These are phyloP conservation scores for Platanthera guangdongensis DNA, from an alignment of 106 monocot genomes.

Conservation along the genomic window DNA sequence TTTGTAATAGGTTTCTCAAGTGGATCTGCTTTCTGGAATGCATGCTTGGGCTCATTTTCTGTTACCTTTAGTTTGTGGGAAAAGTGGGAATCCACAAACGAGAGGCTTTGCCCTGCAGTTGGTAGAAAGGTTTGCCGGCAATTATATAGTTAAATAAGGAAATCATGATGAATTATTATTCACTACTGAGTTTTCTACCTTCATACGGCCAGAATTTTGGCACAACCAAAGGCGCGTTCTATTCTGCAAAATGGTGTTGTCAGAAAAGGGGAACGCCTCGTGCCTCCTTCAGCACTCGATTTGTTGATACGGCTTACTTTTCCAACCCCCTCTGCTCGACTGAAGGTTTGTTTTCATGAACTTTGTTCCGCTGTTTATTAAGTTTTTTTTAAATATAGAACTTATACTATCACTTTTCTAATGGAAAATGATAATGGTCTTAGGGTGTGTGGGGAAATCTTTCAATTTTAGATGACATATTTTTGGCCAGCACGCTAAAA, in stretches of 20 bases:
- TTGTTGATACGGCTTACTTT: constrained; percentile 70
- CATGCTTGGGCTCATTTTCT: constrained; percentile 45
- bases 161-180: not conserved
- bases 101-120: constrained; percentile 49
- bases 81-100: constrained; percentile 40
- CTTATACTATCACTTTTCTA: no score
- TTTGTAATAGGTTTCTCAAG: constrained; percentile 60
- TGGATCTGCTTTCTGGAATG: constrained; percentile 41
- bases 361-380: not conserved
- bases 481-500: no score
- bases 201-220: constrained; percentile 39
- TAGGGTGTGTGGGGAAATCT: not conserved
- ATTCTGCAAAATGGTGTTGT: constrained; percentile 84
- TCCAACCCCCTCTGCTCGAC: constrained; percentile 46
- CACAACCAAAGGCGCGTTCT: constrained; percentile 58
- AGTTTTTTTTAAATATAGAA: not conserved
- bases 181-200: not conserved
- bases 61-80: constrained; percentile 41
- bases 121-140: constrained; percentile 51
- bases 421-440: not conserved
- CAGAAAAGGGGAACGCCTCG: constrained; percentile 84
- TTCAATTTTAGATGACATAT: no score
- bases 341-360: constrained; percentile 47
- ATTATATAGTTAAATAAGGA: not conserved
- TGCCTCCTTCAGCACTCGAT: constrained; percentile 78